Percentiles rank a stretch among this genome's conserved stretches.
Evolutionary conservation across 208 protist genomes (phyloP).

Genomic region (Wallacemonas sp.): DNA sequence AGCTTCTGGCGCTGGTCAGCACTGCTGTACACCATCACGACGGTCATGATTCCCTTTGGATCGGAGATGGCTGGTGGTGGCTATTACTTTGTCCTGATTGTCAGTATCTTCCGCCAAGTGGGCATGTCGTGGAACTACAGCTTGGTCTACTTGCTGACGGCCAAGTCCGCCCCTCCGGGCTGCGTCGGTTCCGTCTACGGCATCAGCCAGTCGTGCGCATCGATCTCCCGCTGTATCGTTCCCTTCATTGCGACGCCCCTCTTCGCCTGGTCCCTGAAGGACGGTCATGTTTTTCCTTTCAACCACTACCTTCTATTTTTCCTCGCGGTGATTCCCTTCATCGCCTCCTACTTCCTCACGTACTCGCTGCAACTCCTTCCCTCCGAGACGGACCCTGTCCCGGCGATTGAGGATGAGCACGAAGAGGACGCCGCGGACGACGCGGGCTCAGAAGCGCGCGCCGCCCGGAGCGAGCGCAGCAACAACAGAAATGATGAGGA

Average conservation of each 20-base stretch:
- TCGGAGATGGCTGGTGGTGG: conserved; percentile 16
- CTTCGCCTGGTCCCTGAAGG: conserved; percentile 59
- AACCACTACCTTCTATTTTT: conserved; percentile 65
- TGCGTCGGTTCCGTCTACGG: conserved; percentile 53
- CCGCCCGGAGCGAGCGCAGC: too few species aligned
- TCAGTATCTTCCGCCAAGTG: conserved; percentile 39
- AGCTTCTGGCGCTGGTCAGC: conserved; percentile 34
- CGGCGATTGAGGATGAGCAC: too few species aligned
- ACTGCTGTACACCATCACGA: conserved; percentile 12
- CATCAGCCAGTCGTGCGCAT: conserved; percentile 50
- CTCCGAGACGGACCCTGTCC: conserved; percentile 14
- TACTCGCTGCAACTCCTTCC: conserved; percentile 17
- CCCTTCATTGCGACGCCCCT: conserved; percentile 45
- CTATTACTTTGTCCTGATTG: conserved; percentile 37
- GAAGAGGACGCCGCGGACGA: not conserved
- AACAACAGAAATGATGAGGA: conserved; percentile 1
- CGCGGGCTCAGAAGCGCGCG: not conserved
- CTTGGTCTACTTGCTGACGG: conserved; percentile 46
- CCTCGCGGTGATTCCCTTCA: conserved; percentile 28
- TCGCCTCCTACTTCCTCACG: conserved; percentile 17
- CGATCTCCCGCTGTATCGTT: conserved; percentile 50
- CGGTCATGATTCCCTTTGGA: conserved; percentile 25
- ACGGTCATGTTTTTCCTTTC: conserved; percentile 43
- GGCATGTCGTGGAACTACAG: conserved; percentile 45
- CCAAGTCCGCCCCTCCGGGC: conserved; percentile 41